Percentiles rank a stretch among this genome's conserved stretches.
These are phyloP conservation scores for Thalassia testudinum DNA, from an alignment of 116 monocot species.

Conservation along the genomic window DNA sequence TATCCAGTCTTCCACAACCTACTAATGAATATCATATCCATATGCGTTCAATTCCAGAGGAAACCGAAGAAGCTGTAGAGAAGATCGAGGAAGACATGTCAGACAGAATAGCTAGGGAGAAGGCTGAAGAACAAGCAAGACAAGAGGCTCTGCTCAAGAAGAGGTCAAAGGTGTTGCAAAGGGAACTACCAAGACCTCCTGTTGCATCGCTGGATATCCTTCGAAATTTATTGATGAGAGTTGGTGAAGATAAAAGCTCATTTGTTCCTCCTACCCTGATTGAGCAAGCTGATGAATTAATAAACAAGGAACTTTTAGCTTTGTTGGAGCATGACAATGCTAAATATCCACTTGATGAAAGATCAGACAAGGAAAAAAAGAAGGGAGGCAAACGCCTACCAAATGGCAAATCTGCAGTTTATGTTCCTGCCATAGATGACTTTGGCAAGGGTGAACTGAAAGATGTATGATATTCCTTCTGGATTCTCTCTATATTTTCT, in stretches of 20 bases:
- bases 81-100: conserved; percentile 86
- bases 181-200: conserved; percentile 87
- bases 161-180: conserved; percentile 94
- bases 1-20: conserved; percentile 62
- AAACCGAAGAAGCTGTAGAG: conserved; percentile 70
- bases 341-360: conserved; percentile 80
- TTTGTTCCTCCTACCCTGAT: conserved; percentile 69
- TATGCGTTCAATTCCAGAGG: conserved; percentile 55
- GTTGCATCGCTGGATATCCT: conserved; percentile 61
- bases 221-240: conserved; percentile 28
- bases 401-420: conserved; percentile 38
- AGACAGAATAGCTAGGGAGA: conserved; percentile 75
- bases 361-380: conserved; percentile 51
- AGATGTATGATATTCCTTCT: conserved; percentile 33
- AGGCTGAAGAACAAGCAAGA: conserved; percentile 63
- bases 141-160: conserved; percentile 75
- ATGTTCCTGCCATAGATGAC: conserved; percentile 72
- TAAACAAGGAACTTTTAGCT: conserved; percentile 16
- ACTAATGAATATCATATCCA: conserved; percentile 93
- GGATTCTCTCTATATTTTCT: too few relatives aligned
- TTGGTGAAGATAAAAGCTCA: conserved; percentile 54
- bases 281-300: conserved; percentile 29
- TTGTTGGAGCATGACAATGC: conserved; percentile 68
- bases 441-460: conserved; percentile 64
- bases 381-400: conserved; percentile 43